A percentile compares a stretch with the other conserved stretches of the same genome.
These are phyloP conservation scores for Colletotrichum karsti DNA, from an alignment of 2,329 filamentous ascomycete genomes.

Conservation along the genomic window DNA sequence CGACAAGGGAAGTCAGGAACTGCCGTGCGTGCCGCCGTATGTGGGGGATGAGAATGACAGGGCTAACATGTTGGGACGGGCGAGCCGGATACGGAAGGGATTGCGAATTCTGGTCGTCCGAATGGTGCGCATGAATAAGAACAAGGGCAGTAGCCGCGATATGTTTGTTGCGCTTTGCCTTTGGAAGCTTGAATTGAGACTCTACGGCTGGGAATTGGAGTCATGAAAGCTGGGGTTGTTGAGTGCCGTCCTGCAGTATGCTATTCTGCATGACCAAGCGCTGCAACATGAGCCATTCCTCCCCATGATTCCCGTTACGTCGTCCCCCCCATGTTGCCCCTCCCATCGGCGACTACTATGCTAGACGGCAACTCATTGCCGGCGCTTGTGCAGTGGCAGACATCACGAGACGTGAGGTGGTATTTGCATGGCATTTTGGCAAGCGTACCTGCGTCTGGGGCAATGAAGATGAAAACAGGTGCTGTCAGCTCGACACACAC, in stretches of 20 bases:
- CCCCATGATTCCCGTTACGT: neutral
- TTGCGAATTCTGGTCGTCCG: neutral
- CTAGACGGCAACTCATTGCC: neutral
- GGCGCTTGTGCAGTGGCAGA: neutral
- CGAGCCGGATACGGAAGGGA: neutral
- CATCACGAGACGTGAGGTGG: neutral
- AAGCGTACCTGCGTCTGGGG: neutral
- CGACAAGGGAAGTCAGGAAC: neutral
- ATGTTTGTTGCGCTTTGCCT: neutral
- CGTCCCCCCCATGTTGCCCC: neutral
- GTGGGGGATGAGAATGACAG: neutral
- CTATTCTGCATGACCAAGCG: neutral
- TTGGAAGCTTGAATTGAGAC: neutral
- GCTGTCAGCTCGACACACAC: neutral
- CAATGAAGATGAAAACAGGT: neutral
- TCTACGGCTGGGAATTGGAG: neutral
- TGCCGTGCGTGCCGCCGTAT: neutral
- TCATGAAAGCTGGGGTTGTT: neutral
- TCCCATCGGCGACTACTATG: neutral
- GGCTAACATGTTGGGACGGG: neutral
- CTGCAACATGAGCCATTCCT: neutral
- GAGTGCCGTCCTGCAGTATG: slow-evolving; percentile 11
- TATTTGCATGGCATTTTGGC: neutral
- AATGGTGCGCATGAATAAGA: neutral
- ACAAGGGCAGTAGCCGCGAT: neutral